Percentiles rank a stretch among this genome's conserved stretches.
Evolutionary conservation across 1,139 yeast genomes (phyloP).

Genomic region (Maudiozyma humilis): DNA sequence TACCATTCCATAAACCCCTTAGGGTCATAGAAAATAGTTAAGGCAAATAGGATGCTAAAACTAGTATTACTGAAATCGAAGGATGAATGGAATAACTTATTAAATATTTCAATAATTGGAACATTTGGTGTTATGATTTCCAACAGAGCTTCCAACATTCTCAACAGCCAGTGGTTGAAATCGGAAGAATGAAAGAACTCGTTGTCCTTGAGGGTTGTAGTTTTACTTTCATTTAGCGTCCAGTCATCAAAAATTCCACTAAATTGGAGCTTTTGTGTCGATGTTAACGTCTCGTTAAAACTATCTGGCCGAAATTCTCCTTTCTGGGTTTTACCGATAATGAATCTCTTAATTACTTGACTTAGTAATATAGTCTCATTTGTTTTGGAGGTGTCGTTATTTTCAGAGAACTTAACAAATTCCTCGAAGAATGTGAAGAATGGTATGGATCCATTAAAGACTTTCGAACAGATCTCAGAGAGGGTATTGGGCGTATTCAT

Average conservation of each 20-base stretch:
- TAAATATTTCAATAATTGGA: constrained; percentile 11
- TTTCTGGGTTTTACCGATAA: not conserved
- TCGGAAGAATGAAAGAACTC: not conserved
- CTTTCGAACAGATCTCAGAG: not conserved
- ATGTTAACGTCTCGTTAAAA: not conserved
- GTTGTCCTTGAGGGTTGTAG: too few relatives aligned
- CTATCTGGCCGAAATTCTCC: not conserved
- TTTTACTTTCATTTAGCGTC: not conserved
- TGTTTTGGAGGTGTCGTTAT: not conserved
- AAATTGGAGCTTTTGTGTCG: not conserved
- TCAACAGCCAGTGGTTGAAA: constrained; percentile 11
- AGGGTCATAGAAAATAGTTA: constrained; percentile 13
- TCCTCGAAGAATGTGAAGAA: not conserved
- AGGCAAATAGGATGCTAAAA: constrained; percentile 10
- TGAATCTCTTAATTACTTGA: not conserved
- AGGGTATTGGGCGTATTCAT: not conserved
- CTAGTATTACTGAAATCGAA: constrained; percentile 8
- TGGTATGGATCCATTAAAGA: not conserved
- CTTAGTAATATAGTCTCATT: not conserved
- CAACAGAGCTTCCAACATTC: constrained; percentile 9
- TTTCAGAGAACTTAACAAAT: not conserved
- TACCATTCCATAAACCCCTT: constrained; percentile 12
- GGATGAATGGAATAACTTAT: constrained; percentile 9
- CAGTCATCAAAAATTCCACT: not conserved
- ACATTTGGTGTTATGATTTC: constrained; percentile 6